These are phyloP conservation scores for Aspergillus sp. DNA, from an alignment of 2,329 filamentous ascomycete genomes.

Conservation along the genomic window DNA sequence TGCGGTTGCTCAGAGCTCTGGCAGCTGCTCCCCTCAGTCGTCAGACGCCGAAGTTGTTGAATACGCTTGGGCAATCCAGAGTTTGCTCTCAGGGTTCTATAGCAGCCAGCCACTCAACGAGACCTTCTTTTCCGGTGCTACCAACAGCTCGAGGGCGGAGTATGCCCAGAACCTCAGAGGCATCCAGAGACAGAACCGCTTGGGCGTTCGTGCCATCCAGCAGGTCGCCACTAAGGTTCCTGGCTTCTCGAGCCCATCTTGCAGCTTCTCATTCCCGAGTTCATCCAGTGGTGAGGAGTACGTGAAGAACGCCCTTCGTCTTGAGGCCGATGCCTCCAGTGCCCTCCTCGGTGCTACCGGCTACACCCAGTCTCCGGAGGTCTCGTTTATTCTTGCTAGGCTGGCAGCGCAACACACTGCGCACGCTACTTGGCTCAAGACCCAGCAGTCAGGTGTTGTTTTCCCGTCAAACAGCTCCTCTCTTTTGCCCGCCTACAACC, in stretches of 20 bases:
- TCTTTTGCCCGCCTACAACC: constrained; percentile 24
- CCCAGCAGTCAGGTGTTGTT: constrained; percentile 12
- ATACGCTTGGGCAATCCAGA: constrained; percentile 25
- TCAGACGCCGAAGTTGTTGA: constrained; percentile 22
- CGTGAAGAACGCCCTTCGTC: constrained; percentile 19
- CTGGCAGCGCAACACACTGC: constrained; percentile 28
- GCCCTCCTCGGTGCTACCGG: constrained; percentile 29
- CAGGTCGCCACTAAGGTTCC: constrained; percentile 17
- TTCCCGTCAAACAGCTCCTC: constrained; percentile 24
- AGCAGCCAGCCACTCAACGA: constrained; percentile 22
- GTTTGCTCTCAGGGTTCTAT: constrained; percentile 27
- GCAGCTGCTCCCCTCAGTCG: constrained; percentile 22
- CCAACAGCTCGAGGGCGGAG: constrained; percentile 20
- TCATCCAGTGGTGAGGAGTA: constrained; percentile 17
- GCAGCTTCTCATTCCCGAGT: constrained; percentile 24
- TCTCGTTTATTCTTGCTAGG: constrained; percentile 30
- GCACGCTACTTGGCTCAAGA: constrained; percentile 24
- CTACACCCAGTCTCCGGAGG: constrained; percentile 30
- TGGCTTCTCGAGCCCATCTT: constrained; percentile 20
- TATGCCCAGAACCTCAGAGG: constrained; percentile 25
- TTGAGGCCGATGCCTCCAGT: constrained; percentile 23
- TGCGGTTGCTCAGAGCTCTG: constrained; percentile 17
- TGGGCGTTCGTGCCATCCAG: constrained; percentile 26
- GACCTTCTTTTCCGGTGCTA: constrained; percentile 22
- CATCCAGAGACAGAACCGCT: constrained; percentile 24